phyloP scores from a whole-genome alignment of 1,284 basidiomycete species.

The Malassezia cuniculi region DNA sequence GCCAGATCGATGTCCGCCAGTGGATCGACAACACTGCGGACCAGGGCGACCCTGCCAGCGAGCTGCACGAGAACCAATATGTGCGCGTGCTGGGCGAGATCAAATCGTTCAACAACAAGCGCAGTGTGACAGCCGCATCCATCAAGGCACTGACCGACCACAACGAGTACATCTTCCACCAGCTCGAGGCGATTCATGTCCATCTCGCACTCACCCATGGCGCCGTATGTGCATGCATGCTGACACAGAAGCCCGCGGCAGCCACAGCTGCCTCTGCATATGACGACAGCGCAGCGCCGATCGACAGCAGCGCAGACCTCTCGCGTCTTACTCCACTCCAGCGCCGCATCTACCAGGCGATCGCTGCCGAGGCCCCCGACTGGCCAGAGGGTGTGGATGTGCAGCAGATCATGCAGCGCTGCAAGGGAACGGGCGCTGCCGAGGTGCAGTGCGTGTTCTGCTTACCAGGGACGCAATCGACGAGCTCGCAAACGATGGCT shows the following conservation, averaged over 20 bases:
- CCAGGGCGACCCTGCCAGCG: conserved; percentile 45
- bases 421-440: conserved; percentile 17
- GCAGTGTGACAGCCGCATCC: conserved; percentile 53
- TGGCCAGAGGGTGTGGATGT: conserved; percentile 29
- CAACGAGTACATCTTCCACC: conserved; percentile 73
- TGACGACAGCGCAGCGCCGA: conserved; percentile 19
- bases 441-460: conserved; percentile 13
- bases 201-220: conserved; percentile 29
- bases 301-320: conserved; percentile 17
- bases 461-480: conserved; percentile 23
- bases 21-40: conserved; percentile 64
- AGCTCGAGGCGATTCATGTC: conserved; percentile 51
- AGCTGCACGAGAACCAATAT: conserved; percentile 58
- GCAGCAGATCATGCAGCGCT: conserved; percentile 17
- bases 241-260: conserved; percentile 13
- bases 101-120: conserved; percentile 70
- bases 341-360: conserved; percentile 22
- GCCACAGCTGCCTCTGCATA: conserved; percentile 5
- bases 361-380: conserved; percentile 22
- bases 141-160: conserved; percentile 53
- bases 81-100: conserved; percentile 80
- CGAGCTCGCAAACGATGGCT: conserved; percentile 30
- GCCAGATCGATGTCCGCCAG: conserved; percentile 69
- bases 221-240: conserved; percentile 4
- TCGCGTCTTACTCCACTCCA: conserved; percentile 18